Conservation (phyloP, 2,329 filamentous ascomycete species). For the Sordariomycetes sp. region DNA sequence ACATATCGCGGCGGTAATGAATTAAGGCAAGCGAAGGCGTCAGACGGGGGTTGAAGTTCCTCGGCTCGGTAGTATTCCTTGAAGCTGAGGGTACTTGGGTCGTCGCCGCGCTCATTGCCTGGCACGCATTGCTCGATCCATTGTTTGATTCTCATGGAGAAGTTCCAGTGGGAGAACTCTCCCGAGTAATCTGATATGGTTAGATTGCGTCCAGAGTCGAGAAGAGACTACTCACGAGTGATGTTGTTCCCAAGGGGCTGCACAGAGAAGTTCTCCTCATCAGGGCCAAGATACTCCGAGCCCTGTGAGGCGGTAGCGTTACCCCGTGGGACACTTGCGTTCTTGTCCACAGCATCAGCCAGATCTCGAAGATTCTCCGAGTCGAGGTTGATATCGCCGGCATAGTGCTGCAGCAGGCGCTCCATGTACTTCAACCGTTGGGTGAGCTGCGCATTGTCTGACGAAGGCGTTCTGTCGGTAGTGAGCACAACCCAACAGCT, state of each 20-base stretch:
- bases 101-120: slow-evolving; percentile 5
- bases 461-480: too few relatives aligned
- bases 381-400: slow-evolving; percentile 21
- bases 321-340: slow-evolving; percentile 5
- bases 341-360: slow-evolving; percentile 30
- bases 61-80: slow-evolving; percentile 35
- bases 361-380: slow-evolving; percentile 22
- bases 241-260: slow-evolving; percentile 30
- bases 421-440: slow-evolving; percentile 26
- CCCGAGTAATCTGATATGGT: slow-evolving; percentile 35
- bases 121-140: slow-evolving; percentile 30
- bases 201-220: not conserved
- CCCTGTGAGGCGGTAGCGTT: slow-evolving; percentile 6
- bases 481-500: not conserved
- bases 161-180: slow-evolving; percentile 44
- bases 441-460: slow-evolving; percentile 5
- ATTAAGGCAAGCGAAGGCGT: slow-evolving; percentile 7
- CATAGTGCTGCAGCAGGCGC: slow-evolving; percentile 34
- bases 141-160: slow-evolving; percentile 40
- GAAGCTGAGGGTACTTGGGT: slow-evolving; percentile 16
- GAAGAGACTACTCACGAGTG: slow-evolving; percentile 21
- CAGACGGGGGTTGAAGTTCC: slow-evolving; percentile 31
- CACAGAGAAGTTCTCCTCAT: slow-evolving; percentile 29
- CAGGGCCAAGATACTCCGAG: slow-evolving; percentile 10
- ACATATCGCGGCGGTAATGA: slow-evolving; percentile 35